A percentile compares a stretch with the other conserved stretches of the same genome.
Evolutionary conservation across 83 land plant genomes (phyloP).

Genomic region (Larix sibirica): DNA sequence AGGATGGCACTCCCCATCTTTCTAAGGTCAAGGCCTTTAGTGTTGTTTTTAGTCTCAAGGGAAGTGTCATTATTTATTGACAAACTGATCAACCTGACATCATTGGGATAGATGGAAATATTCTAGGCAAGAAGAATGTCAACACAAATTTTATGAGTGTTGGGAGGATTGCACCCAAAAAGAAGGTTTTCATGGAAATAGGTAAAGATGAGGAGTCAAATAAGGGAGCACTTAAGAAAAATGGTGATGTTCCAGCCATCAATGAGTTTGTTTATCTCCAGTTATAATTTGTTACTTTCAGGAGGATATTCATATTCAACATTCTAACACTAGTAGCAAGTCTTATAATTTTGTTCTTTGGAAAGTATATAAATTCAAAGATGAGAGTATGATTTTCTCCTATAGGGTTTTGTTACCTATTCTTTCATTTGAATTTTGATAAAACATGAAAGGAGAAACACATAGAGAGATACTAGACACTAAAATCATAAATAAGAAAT

Average conservation of each 20-base stretch:
- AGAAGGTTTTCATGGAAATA: conserved; percentile 52
- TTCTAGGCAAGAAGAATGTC: conserved; percentile 44
- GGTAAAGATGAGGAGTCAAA: conserved; percentile 54
- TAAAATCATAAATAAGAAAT: too few relatives aligned
- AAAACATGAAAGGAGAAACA: too few relatives aligned
- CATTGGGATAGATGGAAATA: conserved; percentile 47
- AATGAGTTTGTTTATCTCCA: conserved; percentile 25
- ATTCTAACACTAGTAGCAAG: too few relatives aligned
- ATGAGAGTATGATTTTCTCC: too few relatives aligned
- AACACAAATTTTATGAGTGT: conserved; percentile 61
- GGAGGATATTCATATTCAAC: too few relatives aligned
- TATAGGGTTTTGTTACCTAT: too few relatives aligned
- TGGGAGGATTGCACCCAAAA: conserved; percentile 36
- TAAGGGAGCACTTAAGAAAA: conserved; percentile 27
- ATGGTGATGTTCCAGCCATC: conserved; percentile 33
- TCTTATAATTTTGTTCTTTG: too few relatives aligned
- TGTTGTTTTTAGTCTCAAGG: conserved; percentile 54
- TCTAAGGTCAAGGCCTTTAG: conserved; percentile 42
- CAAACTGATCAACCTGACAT: conserved; percentile 63
- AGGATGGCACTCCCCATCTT: too few relatives aligned
- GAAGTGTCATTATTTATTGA: conserved; percentile 43
- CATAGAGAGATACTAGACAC: too few relatives aligned
- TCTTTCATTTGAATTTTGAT: too few relatives aligned
- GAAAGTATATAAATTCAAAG: too few relatives aligned
- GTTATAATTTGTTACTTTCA: too few relatives aligned